Conservation (phyloP, 768 basidiomycete genomes). For the Tricholoma sp. region DNA sequence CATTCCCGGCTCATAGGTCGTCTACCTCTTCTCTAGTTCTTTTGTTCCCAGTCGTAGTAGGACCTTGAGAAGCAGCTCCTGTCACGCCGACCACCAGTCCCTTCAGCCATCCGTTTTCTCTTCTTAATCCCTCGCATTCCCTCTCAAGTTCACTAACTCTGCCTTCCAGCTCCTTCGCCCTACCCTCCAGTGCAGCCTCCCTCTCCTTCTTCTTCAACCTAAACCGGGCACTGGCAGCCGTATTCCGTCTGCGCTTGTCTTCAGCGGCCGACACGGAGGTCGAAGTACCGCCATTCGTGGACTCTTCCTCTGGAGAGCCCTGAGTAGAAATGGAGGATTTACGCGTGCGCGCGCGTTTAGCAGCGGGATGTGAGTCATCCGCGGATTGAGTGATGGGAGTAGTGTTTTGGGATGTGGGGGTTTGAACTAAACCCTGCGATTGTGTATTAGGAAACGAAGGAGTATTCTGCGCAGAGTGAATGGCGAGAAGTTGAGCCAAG, state of each 20-base stretch:
- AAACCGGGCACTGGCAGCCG: conserved; percentile 90
- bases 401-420: conserved; percentile 12
- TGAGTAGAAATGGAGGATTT: conserved; percentile 37
- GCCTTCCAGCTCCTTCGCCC: conserved; percentile 78
- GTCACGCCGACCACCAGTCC: conserved; percentile 87
- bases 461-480: conserved; percentile 39
- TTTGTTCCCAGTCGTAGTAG: conserved; percentile 21
- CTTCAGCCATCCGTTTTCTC: conserved; percentile 92
- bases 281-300: conserved; percentile 14
- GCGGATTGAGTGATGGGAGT: conserved; percentile 17
- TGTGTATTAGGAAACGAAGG: conserved; percentile 18
- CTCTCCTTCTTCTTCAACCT: conserved; percentile 95
- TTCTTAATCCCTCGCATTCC: conserved; percentile 82
- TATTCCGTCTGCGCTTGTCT: conserved; percentile 92
- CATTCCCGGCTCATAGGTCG: background rate
- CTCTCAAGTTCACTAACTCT: conserved; percentile 81
- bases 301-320: conserved; percentile 25
- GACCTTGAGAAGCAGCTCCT: conserved; percentile 48
- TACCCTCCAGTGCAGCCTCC: conserved; percentile 82
- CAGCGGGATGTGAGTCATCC: conserved; percentile 29
- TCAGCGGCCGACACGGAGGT: conserved; percentile 53
- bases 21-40: conserved; percentile 16
- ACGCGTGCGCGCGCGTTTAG: conserved; percentile 56
- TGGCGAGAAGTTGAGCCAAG: conserved; percentile 65
- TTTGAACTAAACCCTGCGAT: conserved; percentile 15